A percentile compares a stretch with the other conserved stretches of the same genome.
Conservation (phyloP, 2,329 filamentous ascomycete genomes). For the Cladosporium sp. region DNA sequence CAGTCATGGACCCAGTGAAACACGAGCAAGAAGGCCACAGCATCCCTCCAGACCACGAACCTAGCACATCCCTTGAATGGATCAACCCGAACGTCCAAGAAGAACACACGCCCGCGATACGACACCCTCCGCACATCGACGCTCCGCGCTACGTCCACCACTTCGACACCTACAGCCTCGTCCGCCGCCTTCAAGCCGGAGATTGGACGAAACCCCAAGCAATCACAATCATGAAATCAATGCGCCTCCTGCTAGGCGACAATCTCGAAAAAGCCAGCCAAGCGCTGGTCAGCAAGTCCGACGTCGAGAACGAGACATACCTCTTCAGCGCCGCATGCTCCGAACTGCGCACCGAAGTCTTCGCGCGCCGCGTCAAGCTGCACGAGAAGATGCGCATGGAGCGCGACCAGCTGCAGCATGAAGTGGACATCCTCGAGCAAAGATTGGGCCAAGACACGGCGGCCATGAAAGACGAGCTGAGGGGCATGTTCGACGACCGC, state of each 20-base stretch:
- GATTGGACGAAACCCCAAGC: constrained; percentile 75
- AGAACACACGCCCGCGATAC: constrained; percentile 54
- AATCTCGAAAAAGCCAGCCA: constrained; percentile 81
- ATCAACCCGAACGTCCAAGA: constrained; percentile 29
- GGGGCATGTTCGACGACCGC: constrained; percentile 93
- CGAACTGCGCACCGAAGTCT: constrained; percentile 84
- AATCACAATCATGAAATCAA: constrained; percentile 87
- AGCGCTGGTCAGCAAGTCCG: constrained; percentile 82
- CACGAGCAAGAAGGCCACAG: constrained; percentile 27
- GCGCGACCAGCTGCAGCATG: constrained; percentile 83
- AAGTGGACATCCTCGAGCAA: constrained; percentile 89
- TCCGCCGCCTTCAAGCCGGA: constrained; percentile 71
- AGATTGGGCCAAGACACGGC: constrained; percentile 79
- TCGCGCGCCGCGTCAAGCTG: constrained; percentile 71
- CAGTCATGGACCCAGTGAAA: constrained; percentile 29
- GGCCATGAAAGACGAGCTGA: constrained; percentile 84
- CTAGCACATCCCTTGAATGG: constrained; percentile 28
- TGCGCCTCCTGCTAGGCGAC: constrained; percentile 71
- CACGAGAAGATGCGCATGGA: constrained; percentile 82
- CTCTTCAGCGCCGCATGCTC: constrained; percentile 92
- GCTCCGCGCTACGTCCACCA: constrained; percentile 86
- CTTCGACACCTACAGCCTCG: constrained; percentile 91
- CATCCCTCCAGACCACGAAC: constrained; percentile 18
- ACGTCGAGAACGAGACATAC: constrained; percentile 92
- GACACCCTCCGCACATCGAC: constrained; percentile 56